phyloP scores from a whole-genome alignment of 768 basidiomycete species.

The Pleurotus cornucopiae region DNA sequence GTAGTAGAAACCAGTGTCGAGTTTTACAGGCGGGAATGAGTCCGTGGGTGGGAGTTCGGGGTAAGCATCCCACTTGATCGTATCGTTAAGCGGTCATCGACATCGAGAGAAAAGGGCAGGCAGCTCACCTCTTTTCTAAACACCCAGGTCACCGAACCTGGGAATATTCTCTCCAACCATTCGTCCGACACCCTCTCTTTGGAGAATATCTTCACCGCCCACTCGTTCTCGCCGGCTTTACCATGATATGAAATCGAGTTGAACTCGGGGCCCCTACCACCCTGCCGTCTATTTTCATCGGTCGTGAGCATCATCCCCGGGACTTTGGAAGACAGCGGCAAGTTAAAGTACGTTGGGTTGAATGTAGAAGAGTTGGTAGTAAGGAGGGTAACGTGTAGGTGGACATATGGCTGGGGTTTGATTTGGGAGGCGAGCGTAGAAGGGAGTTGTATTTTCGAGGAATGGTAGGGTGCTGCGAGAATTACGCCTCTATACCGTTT shows the following conservation, averaged over 20 bases:
- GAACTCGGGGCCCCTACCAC: conserved; percentile 69
- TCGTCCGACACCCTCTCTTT: conserved; percentile 57
- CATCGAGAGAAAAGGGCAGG: conserved; percentile 1
- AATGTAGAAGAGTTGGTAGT: conserved; percentile 66
- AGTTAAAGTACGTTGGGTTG: conserved; percentile 66
- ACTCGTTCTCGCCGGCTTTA: conserved; percentile 47
- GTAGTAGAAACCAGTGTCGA: conserved; percentile 81
- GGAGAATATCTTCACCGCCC: conserved; percentile 89
- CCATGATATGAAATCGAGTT: conserved; percentile 85
- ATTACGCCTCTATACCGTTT: conserved; percentile 69
- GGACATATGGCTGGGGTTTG: conserved; percentile 71
- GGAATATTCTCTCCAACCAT: conserved; percentile 66
- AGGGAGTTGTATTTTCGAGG: conserved; percentile 53
- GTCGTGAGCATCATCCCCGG: conserved; percentile 76
- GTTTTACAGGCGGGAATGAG: conserved; percentile 72
- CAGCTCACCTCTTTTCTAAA: conserved; percentile 65
- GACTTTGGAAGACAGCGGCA: conserved; percentile 35
- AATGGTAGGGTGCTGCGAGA: conserved; percentile 83
- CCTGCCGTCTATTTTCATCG: conserved; percentile 50
- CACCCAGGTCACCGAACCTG: conserved; percentile 73
- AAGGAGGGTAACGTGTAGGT: conserved; percentile 85
- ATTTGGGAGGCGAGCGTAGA: conserved; percentile 45
- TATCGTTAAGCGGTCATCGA: not conserved
- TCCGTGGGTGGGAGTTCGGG: conserved; percentile 65
- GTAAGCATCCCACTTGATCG: conserved; percentile 74